Percentiles rank a stretch among this genome's conserved stretches.
Evolutionary conservation across 1,139 yeast genomes (phyloP).

Genomic region (Dujonia santamariae): DNA sequence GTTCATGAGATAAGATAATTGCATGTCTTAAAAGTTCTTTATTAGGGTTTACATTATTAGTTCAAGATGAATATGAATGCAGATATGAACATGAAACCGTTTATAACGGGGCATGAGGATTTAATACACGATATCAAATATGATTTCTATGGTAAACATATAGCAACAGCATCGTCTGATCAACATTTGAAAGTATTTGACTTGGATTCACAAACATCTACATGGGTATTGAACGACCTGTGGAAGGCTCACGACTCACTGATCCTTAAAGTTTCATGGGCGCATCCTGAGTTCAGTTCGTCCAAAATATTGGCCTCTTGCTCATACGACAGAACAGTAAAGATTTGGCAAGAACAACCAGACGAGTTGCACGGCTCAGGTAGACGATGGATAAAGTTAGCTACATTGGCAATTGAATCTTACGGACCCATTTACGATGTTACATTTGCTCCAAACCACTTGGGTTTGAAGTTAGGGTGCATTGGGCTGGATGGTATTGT

Average conservation of each 20-base stretch:
- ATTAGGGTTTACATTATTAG: too few species aligned
- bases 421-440: constrained; percentile 89
- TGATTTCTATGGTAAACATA: constrained; percentile 83
- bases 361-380: constrained; percentile 76
- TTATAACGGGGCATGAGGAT: constrained; percentile 88
- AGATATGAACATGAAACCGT: constrained; percentile 47
- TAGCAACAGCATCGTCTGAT: constrained; percentile 92
- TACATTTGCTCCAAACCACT: constrained; percentile 82
- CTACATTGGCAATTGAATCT: constrained; percentile 73
- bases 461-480: constrained; percentile 80
- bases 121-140: constrained; percentile 84
- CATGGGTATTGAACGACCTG: constrained; percentile 80
- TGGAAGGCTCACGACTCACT: constrained; percentile 97
- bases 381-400: constrained; percentile 73
- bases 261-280: constrained; percentile 82
- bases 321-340: constrained; percentile 84
- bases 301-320: constrained; percentile 72
- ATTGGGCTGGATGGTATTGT: constrained; percentile 89
- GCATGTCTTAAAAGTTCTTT: too few species aligned
- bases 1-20: too few species aligned
- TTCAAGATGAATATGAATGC: background rate
- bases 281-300: constrained; percentile 90
- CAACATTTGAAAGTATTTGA: constrained; percentile 89
- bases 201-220: constrained; percentile 49
- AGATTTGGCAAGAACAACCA: constrained; percentile 87